These are phyloP conservation scores for Amanita pseudoporphyria DNA, from an alignment of 768 basidiomycete species.

Conservation along the genomic window DNA sequence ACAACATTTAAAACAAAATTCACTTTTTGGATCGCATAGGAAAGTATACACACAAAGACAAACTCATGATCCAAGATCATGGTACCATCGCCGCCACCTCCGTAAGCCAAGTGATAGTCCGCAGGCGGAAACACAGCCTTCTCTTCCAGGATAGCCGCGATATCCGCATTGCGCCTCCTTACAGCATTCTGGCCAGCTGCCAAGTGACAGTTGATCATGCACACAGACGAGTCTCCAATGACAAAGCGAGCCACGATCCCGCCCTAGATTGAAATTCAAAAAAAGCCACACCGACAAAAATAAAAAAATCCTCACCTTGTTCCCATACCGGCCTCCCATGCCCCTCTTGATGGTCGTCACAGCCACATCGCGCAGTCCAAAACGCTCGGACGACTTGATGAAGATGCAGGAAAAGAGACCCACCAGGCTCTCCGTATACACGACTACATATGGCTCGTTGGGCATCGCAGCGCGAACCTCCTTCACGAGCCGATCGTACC, in stretches of 20 bases:
- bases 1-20: not conserved
- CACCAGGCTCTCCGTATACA: conserved; percentile 82
- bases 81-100: conserved; percentile 87
- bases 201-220: conserved; percentile 95
- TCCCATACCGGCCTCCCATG: conserved; percentile 88
- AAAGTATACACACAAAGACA: conserved; percentile 56
- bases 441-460: conserved; percentile 66
- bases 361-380: conserved; percentile 51
- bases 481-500: conserved; percentile 72
- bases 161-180: conserved; percentile 77
- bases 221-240: conserved; percentile 86
- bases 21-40: not conserved
- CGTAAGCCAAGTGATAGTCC: conserved; percentile 56
- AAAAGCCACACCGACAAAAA: conserved; percentile 12
- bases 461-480: conserved; percentile 74
- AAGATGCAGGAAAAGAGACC: conserved; percentile 79
- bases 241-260: conserved; percentile 86
- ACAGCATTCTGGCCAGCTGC: conserved; percentile 89
- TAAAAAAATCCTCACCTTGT: conserved; percentile 54
- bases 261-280: conserved; percentile 38
- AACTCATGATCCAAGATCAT: conserved; percentile 94
- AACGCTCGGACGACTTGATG: conserved; percentile 56
- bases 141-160: conserved; percentile 82
- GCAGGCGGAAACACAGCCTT: conserved; percentile 52
- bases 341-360: conserved; percentile 87